These are phyloP conservation scores for Gryganskiella cystojenkinii DNA, from an alignment of 192 early-diverging fungal genomes.

Conservation along the genomic window DNA sequence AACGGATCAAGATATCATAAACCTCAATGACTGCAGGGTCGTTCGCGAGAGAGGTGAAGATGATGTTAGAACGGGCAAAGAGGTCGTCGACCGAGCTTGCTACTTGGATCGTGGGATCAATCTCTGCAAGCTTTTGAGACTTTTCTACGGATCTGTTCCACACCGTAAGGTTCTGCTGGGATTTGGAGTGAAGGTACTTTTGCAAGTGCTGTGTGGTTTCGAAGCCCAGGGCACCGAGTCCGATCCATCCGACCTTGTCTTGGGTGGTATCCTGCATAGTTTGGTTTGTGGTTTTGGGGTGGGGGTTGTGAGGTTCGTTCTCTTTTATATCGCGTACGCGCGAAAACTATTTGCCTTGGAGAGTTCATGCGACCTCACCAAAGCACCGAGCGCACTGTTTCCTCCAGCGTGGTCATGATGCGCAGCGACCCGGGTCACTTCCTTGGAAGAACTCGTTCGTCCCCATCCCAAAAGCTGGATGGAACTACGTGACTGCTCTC, in stretches of 20 bases:
- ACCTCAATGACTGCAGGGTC: constrained; percentile 60
- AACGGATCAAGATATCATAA: constrained; percentile 18
- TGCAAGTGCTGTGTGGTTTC: constrained; percentile 14
- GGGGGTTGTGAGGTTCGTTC: no score
- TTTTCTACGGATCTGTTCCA: constrained; percentile 15
- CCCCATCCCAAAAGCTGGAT: no score
- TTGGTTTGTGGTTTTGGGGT: not conserved
- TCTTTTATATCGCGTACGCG: no score
- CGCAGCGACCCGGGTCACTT: no score
- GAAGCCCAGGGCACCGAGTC: constrained; percentile 13
- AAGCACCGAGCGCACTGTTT: no score
- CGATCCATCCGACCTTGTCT: constrained; percentile 11
- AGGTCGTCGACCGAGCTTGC: constrained; percentile 47
- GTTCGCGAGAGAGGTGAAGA: constrained; percentile 69
- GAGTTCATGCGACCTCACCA: no score
- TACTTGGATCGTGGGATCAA: constrained; percentile 37
- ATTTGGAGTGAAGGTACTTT: constrained; percentile 7
- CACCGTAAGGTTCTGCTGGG: constrained; percentile 7
- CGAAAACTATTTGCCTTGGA: no score
- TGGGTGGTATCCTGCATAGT: not conserved
- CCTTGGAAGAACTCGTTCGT: no score
- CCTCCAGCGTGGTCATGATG: no score
- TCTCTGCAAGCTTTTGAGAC: not conserved
- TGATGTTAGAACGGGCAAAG: constrained; percentile 54
- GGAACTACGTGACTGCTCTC: no score